Base-by-base conservation (phyloP, 768 basidiomycete species). In the Fomitopsis pulvina region DNA sequence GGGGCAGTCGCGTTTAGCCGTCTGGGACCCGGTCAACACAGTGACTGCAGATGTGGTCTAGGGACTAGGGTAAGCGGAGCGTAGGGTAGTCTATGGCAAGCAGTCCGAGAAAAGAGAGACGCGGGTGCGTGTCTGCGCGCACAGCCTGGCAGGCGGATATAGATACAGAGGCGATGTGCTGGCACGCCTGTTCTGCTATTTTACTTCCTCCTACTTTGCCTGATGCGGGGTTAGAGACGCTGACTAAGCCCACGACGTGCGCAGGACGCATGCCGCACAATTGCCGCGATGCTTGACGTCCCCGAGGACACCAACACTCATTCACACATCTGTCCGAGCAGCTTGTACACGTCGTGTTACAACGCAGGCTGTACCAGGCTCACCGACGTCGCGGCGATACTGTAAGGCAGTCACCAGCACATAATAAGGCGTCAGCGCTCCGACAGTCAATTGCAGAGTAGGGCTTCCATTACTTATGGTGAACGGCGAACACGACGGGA, bases 31-130 rank as follows among this genome's bases (percentile, higher is more conserved):
- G 54, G 51, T 30, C 41, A 46, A 32, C 16, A 28, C 47, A 47
- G 32, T 18, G 46, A 24, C 18, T 20, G 9, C n/a, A 20, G 24
- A 30, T 28, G 43, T 25, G 7, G 43, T 24, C 26, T 45, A 26
- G 28, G 26, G 43, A 62, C 59, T 58, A 61, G 25, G 45, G 52
- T 53, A 45, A 48, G 47, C 47, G 52, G 45, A 42, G 30, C 30
- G 50, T 60, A 59, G 55, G 20, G 53, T 63, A 61, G 56, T 63
- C 62, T 63, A 63, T 29, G 46, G 16, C 30, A 25, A n/a, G n/a
- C 40, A 25, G 18, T 34, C 40, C 26, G 43, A 53, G 34, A 40
- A 20, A 41, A 9, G 26, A 38, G n/a, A 39, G 26, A 37, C 16
- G 43, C 6, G 7, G 14, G 14, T 14, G 9, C 6, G 41, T 10